These are phyloP conservation scores for Syncephalis plumigaleata DNA, from an alignment of 371 early-diverging fungal genomes.

Conservation along the genomic window DNA sequence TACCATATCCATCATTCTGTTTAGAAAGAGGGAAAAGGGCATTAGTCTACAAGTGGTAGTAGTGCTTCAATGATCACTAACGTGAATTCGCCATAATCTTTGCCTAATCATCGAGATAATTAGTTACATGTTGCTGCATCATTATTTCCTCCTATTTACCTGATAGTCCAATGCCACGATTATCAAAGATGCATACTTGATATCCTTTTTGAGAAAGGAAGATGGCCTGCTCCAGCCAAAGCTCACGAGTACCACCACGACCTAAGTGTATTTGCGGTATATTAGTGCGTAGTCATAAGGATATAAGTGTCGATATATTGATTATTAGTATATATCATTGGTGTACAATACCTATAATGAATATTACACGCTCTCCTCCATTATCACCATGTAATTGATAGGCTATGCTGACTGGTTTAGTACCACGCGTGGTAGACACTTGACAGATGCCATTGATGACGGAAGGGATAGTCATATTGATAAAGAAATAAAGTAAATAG, in stretches of 20 bases:
- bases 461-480: too few relatives aligned
- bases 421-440: too few relatives aligned
- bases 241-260: conserved; percentile 9
- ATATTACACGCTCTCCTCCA: too few relatives aligned
- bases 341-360: neutral
- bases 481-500: too few relatives aligned
- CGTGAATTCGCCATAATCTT: neutral
- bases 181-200: conserved; percentile 59
- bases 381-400: too few relatives aligned
- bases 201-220: conserved; percentile 36
- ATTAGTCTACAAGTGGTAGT: neutral
- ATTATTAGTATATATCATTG: neutral
- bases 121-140: neutral
- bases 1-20: conserved; percentile 43
- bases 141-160: neutral
- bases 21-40: neutral
- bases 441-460: too few relatives aligned
- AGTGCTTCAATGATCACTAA: conserved; percentile 13
- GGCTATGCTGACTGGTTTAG: too few relatives aligned
- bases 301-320: too few relatives aligned
- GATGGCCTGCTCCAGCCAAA: conserved; percentile 18
- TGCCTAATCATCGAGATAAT: neutral
- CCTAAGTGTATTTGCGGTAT: conserved; percentile 21
- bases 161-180: conserved; percentile 44
- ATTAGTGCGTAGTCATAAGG: too few relatives aligned